Conservation (phyloP, 73 alveolate genomes). For the Halteria grandinella region DNA sequence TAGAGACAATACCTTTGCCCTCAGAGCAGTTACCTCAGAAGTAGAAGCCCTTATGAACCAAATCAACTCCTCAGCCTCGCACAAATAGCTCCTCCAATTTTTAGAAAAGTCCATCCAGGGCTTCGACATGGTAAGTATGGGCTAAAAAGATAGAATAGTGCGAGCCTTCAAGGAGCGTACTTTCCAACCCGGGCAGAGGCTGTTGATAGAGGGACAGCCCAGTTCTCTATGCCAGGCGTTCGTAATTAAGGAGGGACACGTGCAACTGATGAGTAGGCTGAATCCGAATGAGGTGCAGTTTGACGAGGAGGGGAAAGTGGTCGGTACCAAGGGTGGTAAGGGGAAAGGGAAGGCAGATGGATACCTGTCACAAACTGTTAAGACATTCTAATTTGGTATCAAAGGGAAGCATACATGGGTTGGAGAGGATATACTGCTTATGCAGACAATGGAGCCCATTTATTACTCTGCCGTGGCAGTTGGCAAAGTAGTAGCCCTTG, state of each 20-base stretch:
- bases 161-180: slow-evolving; percentile 13
- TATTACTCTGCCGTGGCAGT: slow-evolving; percentile 39
- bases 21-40: neutral
- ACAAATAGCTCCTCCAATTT: slow-evolving; percentile 13
- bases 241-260: slow-evolving; percentile 44
- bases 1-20: slow-evolving; percentile 22
- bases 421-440: slow-evolving; percentile 39
- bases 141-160: slow-evolving; percentile 27
- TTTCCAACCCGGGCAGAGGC: slow-evolving; percentile 21
- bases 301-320: slow-evolving; percentile 28
- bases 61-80: slow-evolving; percentile 45
- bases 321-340: neutral
- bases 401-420: slow-evolving; percentile 42
- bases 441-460: slow-evolving; percentile 5
- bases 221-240: slow-evolving; percentile 14
- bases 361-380: slow-evolving; percentile 33
- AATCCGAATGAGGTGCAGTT: slow-evolving; percentile 21
- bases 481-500: slow-evolving; percentile 26
- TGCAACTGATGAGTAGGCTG: slow-evolving; percentile 1
- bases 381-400: slow-evolving; percentile 25
- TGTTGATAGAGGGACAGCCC: slow-evolving; percentile 29
- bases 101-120: slow-evolving; percentile 22
- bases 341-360: slow-evolving; percentile 14
- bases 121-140: slow-evolving; percentile 23
- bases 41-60: neutral